phyloP scores from a whole-genome alignment of 2,329 filamentous ascomycete species.

The Helicocarpus griseus region DNA sequence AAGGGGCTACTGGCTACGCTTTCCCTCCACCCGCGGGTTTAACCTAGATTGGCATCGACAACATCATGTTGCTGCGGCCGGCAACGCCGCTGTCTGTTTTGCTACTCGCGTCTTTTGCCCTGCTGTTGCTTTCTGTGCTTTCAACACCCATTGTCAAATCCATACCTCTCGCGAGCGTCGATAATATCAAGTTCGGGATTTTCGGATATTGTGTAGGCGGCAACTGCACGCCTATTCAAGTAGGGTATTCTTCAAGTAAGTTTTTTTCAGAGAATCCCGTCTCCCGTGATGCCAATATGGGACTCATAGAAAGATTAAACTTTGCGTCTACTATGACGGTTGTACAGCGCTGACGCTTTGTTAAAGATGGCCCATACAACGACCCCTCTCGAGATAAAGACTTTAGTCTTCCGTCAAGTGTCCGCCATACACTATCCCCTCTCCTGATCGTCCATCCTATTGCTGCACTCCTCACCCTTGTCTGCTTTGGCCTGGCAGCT shows the following conservation, averaged over 20 bases:
- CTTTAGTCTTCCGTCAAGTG: conserved; percentile 55
- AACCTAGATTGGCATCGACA: neutral
- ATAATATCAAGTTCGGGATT: conserved; percentile 75
- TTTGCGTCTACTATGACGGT: too few species aligned
- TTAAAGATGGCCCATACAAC: conserved; percentile 39
- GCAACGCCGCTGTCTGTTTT: conserved; percentile 84
- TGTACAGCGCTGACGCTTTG: neutral
- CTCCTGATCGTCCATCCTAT: conserved; percentile 91
- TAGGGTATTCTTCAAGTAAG: conserved; percentile 78
- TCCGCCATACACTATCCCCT: conserved; percentile 63
- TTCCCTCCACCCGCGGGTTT: too few species aligned
- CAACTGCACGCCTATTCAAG: conserved; percentile 60
- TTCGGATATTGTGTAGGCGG: conserved; percentile 71
- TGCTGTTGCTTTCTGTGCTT: conserved; percentile 78
- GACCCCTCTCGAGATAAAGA: conserved; percentile 37
- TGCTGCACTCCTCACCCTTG: conserved; percentile 72
- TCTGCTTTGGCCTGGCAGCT: conserved; percentile 71
- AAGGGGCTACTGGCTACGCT: neutral
- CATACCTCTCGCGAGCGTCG: conserved; percentile 72
- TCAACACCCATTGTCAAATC: conserved; percentile 80
- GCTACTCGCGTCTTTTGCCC: conserved; percentile 72
- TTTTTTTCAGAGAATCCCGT: conserved; percentile 25
- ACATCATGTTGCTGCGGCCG: conserved; percentile 67
- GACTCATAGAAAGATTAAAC: too few species aligned
- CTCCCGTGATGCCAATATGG: too few species aligned